These are phyloP conservation scores for Leucosporidium creatinivorum DNA, from an alignment of 768 basidiomycete species.

Conservation along the genomic window DNA sequence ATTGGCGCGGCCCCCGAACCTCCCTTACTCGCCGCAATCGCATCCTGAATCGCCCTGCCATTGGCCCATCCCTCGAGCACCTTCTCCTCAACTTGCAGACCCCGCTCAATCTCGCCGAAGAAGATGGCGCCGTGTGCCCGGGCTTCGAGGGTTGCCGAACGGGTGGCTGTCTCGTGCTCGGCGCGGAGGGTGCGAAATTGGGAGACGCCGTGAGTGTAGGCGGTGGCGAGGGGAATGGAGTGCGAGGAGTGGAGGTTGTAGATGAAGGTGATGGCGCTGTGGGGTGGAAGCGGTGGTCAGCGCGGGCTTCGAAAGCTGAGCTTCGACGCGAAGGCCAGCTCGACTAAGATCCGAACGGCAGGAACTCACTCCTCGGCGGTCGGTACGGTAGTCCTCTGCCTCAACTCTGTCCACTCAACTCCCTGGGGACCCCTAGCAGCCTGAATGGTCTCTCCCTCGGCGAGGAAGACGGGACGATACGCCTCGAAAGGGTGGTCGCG, in stretches of 20 bases:
- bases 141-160: slow-evolving; percentile 73
- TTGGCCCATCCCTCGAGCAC: slow-evolving; percentile 53
- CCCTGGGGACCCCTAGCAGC: slow-evolving; percentile 56
- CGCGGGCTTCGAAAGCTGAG: neutral
- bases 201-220: slow-evolving; percentile 68
- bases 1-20: neutral
- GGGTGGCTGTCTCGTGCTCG: slow-evolving; percentile 67
- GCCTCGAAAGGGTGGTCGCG: slow-evolving; percentile 94
- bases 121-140: slow-evolving; percentile 64
- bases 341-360: neutral
- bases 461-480: slow-evolving; percentile 66
- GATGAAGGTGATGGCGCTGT: slow-evolving; percentile 71
- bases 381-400: slow-evolving; percentile 75
- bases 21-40: slow-evolving; percentile 5
- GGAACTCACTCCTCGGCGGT: slow-evolving; percentile 76
- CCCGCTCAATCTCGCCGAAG: slow-evolving; percentile 55
- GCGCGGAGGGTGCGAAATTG: slow-evolving; percentile 86
- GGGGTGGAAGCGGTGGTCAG: neutral
- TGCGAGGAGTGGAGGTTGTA: slow-evolving; percentile 67
- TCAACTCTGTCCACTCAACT: slow-evolving; percentile 63
- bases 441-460: slow-evolving; percentile 51
- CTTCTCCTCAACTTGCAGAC: slow-evolving; percentile 56
- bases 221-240: slow-evolving; percentile 58
- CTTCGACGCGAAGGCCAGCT: neutral
- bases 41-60: slow-evolving; percentile 21